Conservation (phyloP, 1,139 yeast genomes). For the Lodderomyces elongisporus region DNA sequence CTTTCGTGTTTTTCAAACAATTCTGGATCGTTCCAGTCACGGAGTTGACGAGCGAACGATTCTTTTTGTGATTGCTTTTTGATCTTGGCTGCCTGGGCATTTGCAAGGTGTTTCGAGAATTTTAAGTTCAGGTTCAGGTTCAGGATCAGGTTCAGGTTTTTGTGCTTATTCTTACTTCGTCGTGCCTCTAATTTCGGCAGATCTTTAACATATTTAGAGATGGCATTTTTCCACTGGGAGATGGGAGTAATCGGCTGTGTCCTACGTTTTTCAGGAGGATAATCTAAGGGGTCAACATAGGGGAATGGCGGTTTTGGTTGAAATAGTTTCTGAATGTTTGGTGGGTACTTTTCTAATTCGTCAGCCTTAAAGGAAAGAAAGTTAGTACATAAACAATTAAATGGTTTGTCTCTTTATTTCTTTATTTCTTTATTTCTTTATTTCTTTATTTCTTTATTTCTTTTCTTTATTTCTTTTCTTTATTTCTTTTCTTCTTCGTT, state of each 20-base stretch:
- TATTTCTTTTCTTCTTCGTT: no score
- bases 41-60: conserved; percentile 33
- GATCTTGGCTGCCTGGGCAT: conserved; percentile 11
- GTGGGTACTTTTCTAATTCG: conserved; percentile 51
- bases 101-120: conserved; percentile 11
- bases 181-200: conserved; percentile 10
- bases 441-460: no score
- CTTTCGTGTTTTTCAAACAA: conserved; percentile 49
- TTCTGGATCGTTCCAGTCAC: conserved; percentile 46
- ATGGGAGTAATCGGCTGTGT: conserved; percentile 53
- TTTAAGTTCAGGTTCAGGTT: no score
- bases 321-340: conserved; percentile 60
- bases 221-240: conserved; percentile 29
- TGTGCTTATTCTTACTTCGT: no score
- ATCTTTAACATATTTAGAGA: conserved; percentile 27
- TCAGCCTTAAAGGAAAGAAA: conserved; percentile 12
- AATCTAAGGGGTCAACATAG: conserved; percentile 51
- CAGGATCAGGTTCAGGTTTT: no score
- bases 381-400: no score
- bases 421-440: no score
- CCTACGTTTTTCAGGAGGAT: conserved; percentile 45
- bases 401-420: no score
- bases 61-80: conserved; percentile 24
- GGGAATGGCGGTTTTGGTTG: conserved; percentile 66
- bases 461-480: no score